These are phyloP conservation scores for Lentinula sp. DNA, from an alignment of 768 basidiomycete species.

Conservation along the genomic window DNA sequence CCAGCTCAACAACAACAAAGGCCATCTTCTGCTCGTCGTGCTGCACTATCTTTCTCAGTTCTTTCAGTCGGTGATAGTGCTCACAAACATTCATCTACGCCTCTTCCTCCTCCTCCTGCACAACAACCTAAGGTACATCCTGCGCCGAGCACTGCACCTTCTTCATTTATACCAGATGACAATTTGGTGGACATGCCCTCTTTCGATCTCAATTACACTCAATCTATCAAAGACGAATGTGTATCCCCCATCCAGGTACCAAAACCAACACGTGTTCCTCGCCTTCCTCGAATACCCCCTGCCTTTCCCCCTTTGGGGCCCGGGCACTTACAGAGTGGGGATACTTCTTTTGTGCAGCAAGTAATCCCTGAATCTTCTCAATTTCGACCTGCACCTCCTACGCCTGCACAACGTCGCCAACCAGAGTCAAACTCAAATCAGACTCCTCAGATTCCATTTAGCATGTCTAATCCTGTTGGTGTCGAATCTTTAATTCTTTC, in stretches of 20 bases:
- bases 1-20: not conserved
- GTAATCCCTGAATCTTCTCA: conserved; percentile 2
- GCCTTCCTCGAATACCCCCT: not conserved
- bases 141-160: not conserved
- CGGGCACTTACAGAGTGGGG: not conserved
- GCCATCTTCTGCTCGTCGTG: not conserved
- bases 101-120: not conserved
- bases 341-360: not conserved
- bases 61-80: no score
- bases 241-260: not conserved
- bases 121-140: not conserved
- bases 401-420: not conserved
- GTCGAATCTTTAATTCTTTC: not conserved
- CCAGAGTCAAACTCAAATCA: not conserved
- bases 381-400: not conserved
- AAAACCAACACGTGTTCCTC: not conserved
- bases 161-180: not conserved
- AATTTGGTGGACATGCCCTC: not conserved
- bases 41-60: not conserved
- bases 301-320: not conserved
- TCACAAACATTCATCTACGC: not conserved
- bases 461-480: not conserved
- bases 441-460: not conserved
- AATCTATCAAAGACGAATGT: not conserved
- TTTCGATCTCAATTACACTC: not conserved